phyloP scores from a whole-genome alignment of 2,329 filamentous ascomycete genomes.

The Fusarium luffae region DNA sequence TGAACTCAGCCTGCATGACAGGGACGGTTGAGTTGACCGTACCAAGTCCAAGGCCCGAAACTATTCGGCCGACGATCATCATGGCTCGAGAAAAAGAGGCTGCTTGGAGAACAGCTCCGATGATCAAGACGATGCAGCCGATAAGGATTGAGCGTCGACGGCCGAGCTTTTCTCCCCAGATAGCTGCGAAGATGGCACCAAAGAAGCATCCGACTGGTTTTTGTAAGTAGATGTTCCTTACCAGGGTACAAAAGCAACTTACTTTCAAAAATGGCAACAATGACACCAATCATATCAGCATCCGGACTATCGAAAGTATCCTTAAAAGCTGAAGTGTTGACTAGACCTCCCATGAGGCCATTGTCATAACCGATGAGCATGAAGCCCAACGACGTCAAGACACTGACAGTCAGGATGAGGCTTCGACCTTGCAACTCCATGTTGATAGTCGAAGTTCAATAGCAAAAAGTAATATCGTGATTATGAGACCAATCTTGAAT shows the following conservation, averaged over 20 bases:
- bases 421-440: conserved; percentile 48
- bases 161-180: conserved; percentile 58
- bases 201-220: conserved; percentile 47
- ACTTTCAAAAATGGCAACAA: conserved; percentile 59
- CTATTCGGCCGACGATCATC: conserved; percentile 58
- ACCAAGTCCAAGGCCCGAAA: conserved; percentile 61
- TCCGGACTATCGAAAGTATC: conserved; percentile 54
- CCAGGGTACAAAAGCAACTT: not conserved
- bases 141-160: conserved; percentile 56
- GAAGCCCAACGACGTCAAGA: conserved; percentile 59
- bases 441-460: not conserved
- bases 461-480: not conserved
- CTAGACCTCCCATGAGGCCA: conserved; percentile 56
- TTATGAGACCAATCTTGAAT: not conserved
- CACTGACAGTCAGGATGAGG: conserved; percentile 56
- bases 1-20: conserved; percentile 58
- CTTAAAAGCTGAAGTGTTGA: conserved; percentile 55
- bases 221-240: not conserved
- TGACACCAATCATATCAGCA: conserved; percentile 56
- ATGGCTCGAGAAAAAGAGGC: conserved; percentile 56
- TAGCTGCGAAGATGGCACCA: conserved; percentile 46
- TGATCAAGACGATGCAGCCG: conserved; percentile 57
- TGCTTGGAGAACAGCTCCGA: conserved; percentile 59
- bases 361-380: conserved; percentile 62
- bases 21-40: conserved; percentile 59